These are phyloP conservation scores for Colletotrichum nymphaeae DNA, from an alignment of 2,329 filamentous ascomycete genomes.

Conservation along the genomic window DNA sequence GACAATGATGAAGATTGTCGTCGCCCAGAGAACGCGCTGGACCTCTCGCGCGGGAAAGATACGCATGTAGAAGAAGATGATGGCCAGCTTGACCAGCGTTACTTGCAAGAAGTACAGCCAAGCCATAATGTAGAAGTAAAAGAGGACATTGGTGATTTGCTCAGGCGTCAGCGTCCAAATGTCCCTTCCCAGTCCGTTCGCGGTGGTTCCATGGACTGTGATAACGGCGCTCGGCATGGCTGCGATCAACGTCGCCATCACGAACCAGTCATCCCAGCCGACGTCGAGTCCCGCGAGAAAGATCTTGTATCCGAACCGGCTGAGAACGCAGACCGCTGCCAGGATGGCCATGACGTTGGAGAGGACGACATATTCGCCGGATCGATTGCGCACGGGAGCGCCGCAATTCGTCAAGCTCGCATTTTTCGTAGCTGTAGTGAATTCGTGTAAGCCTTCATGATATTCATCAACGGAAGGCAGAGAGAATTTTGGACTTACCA, in stretches of 20 bases:
- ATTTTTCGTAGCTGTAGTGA: slow-evolving; percentile 38
- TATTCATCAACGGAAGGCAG: not conserved
- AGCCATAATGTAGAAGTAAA: slow-evolving; percentile 51
- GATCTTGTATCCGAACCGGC: slow-evolving; percentile 50
- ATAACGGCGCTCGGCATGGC: slow-evolving; percentile 45
- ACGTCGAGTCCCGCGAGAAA: slow-evolving; percentile 45
- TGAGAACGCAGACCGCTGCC: slow-evolving; percentile 48
- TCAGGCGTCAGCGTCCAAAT: slow-evolving; percentile 56
- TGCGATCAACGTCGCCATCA: slow-evolving; percentile 41
- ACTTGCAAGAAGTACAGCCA: slow-evolving; percentile 56
- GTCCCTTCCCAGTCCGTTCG: slow-evolving; percentile 56
- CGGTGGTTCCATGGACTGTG: slow-evolving; percentile 41
- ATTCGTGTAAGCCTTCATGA: not conserved
- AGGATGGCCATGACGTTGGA: slow-evolving; percentile 46
- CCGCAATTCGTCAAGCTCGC: slow-evolving; percentile 41
- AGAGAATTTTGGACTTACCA: slow-evolving; percentile 10
- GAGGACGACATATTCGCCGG: slow-evolving; percentile 45
- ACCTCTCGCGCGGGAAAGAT: slow-evolving; percentile 56
- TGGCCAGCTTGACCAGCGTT: slow-evolving; percentile 56
- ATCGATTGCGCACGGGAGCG: slow-evolving; percentile 42
- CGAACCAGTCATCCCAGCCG: slow-evolving; percentile 50
- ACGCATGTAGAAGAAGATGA: slow-evolving; percentile 62
- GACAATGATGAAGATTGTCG: slow-evolving; percentile 47
- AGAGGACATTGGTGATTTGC: slow-evolving; percentile 52
- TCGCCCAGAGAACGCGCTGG: slow-evolving; percentile 50